phyloP scores from a whole-genome alignment of 176 grass and related monocot species.

The Carex scoparia region DNA sequence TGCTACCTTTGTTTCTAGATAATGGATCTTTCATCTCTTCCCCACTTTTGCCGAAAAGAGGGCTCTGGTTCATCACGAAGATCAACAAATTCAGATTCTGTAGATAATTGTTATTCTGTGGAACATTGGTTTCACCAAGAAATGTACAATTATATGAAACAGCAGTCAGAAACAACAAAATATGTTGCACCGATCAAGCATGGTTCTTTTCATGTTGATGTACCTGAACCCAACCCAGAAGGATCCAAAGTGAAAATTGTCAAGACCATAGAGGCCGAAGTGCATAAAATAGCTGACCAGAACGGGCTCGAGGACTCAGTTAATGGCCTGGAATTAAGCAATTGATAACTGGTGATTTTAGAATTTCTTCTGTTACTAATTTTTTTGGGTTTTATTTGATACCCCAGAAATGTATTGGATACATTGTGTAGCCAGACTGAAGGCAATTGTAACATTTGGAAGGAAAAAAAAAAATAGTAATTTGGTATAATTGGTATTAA shows the following conservation, averaged over 20 bases:
- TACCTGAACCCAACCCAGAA: conserved; percentile 58
- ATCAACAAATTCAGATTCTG: conserved; percentile 1
- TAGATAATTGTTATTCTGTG: conserved; percentile 53
- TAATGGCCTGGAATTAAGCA: conserved; percentile 5
- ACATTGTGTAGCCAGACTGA: neutral
- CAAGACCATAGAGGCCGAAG: conserved; percentile 61
- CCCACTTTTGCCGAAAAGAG: conserved; percentile 69
- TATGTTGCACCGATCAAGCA: conserved; percentile 46
- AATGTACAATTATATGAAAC: conserved; percentile 68
- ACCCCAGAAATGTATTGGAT: neutral
- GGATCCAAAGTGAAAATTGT: conserved; percentile 49
- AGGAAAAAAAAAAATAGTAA: neutral
- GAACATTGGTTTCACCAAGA: conserved; percentile 87
- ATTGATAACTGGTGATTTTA: neutral
- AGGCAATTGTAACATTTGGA: neutral
- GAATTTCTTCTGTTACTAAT: neutral
- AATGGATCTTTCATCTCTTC: conserved; percentile 79
- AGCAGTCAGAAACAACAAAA: conserved; percentile 35
- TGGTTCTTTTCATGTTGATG: conserved; percentile 55
- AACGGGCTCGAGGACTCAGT: conserved; percentile 23
- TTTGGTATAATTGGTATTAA: neutral
- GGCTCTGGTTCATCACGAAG: conserved; percentile 41
- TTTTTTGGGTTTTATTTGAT: conserved; percentile 25
- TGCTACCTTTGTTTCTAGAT: conserved; percentile 44
- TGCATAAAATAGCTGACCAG: conserved; percentile 62